Percentiles rank a stretch among this genome's conserved stretches.
phyloP scores from a whole-genome alignment of 768 basidiomycete genomes.

The Boletus subcaerulescens region DNA sequence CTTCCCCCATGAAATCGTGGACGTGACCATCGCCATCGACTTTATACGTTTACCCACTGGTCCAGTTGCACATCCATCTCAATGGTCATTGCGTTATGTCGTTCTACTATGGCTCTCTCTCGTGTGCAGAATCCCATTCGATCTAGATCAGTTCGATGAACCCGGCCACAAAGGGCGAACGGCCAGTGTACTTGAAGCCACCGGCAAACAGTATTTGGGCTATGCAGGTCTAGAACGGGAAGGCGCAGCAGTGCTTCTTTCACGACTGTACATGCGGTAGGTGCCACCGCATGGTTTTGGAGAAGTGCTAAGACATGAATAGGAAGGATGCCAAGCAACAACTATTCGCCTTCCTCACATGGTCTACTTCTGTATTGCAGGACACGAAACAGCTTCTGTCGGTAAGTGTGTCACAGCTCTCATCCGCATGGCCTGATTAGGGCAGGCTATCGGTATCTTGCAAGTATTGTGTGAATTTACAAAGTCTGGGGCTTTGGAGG shows the following conservation, averaged over 20 bases:
- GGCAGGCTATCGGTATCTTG: slow-evolving; percentile 64
- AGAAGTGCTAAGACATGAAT: slow-evolving; percentile 9
- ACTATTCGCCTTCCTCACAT: slow-evolving; percentile 52
- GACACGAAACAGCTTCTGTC: slow-evolving; percentile 45
- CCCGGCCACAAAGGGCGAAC: slow-evolving; percentile 49
- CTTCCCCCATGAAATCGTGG: slow-evolving; percentile 89
- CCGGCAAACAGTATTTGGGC: slow-evolving; percentile 56
- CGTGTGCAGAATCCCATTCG: slow-evolving; percentile 92
- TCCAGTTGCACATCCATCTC: slow-evolving; percentile 38
- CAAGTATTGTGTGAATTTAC: slow-evolving; percentile 68
- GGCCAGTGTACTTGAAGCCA: slow-evolving; percentile 50
- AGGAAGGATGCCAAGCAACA: slow-evolving; percentile 58
- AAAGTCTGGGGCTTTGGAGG: slow-evolving; percentile 58
- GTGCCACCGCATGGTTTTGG: slow-evolving; percentile 14
- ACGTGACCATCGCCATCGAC: slow-evolving; percentile 71
- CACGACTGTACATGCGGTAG: slow-evolving; percentile 77
- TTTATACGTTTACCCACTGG: slow-evolving; percentile 53
- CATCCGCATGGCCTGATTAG: background rate
- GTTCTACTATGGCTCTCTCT: slow-evolving; percentile 92
- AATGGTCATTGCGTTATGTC: slow-evolving; percentile 84
- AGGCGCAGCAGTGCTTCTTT: slow-evolving; percentile 75
- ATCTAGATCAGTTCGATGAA: slow-evolving; percentile 82
- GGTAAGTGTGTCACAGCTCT: slow-evolving; percentile 35
- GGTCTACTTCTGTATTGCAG: slow-evolving; percentile 40
- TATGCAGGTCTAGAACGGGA: slow-evolving; percentile 84